These are phyloP conservation scores for Suhomyces coccinellae DNA, from an alignment of 1,139 yeast genomes.

Conservation along the genomic window DNA sequence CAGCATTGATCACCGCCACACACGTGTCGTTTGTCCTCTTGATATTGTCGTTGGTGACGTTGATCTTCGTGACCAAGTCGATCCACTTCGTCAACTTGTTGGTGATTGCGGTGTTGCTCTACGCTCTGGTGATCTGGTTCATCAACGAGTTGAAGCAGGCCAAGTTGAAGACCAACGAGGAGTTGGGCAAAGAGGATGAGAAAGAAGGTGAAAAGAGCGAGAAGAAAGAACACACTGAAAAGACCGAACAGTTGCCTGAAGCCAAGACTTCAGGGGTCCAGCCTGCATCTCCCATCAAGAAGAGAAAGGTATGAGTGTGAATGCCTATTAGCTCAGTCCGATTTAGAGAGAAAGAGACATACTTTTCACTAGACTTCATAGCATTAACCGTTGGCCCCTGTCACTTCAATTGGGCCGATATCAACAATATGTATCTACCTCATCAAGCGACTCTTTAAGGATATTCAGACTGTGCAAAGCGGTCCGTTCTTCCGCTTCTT, in stretches of 20 bases:
- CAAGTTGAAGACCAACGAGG: constrained; percentile 46
- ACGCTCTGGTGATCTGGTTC: constrained; percentile 88
- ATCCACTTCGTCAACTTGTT: constrained; percentile 78
- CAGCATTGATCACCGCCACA: constrained; percentile 80
- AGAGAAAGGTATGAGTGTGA: constrained; percentile 15
- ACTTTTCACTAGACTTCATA: too few relatives aligned
- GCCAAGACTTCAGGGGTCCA: constrained; percentile 8
- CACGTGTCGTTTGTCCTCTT: constrained; percentile 66
- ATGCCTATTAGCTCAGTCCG: too few relatives aligned
- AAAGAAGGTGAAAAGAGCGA: constrained; percentile 1
- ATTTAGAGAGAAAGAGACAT: too few relatives aligned
- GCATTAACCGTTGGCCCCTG: too few relatives aligned
- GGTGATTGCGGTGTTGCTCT: constrained; percentile 66
- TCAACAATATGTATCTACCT: too few relatives aligned
- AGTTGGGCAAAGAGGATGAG: constrained; percentile 21
- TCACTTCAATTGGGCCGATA: too few relatives aligned
- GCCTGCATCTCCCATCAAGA: constrained; percentile 11
- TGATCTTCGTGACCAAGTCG: constrained; percentile 64
- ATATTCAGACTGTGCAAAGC: too few relatives aligned
- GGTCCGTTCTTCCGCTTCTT: background rate
- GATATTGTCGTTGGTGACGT: constrained; percentile 49
- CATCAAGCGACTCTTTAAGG: too few relatives aligned
- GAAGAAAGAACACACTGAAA: background rate
- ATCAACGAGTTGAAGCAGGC: constrained; percentile 63
- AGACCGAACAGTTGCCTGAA: background rate